phyloP scores from a whole-genome alignment of 495 filamentous ascomycete species.

The Podospora australis region DNA sequence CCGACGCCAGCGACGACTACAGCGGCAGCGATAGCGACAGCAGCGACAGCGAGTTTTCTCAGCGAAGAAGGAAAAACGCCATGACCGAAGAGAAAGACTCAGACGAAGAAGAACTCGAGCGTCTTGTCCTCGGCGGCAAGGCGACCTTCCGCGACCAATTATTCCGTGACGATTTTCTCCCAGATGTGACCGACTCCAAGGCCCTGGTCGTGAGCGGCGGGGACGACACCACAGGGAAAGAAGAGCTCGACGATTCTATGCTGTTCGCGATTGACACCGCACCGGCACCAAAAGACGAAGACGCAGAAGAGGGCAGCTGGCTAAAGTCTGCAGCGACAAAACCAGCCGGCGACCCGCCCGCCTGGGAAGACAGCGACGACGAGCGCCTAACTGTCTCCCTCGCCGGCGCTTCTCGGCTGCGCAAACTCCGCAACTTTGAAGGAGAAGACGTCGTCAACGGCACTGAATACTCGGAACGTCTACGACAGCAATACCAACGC shows the following conservation, averaged over 20 bases:
- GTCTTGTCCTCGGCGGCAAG: slow-evolving; percentile 77
- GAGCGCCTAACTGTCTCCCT: slow-evolving; percentile 80
- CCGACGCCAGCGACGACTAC: slow-evolving; percentile 10
- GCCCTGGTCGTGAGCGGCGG: slow-evolving; percentile 25
- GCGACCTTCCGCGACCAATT: slow-evolving; percentile 70
- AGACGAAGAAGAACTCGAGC: slow-evolving; percentile 76
- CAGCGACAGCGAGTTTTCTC: not conserved
- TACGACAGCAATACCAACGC: slow-evolving; percentile 75
- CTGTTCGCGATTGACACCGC: slow-evolving; percentile 42
- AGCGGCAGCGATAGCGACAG: slow-evolving; percentile 12
- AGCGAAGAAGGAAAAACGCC: not conserved
- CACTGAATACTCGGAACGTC: slow-evolving; percentile 70
- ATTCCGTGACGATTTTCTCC: slow-evolving; percentile 37
- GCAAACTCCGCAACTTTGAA: slow-evolving; percentile 75
- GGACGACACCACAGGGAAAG: slow-evolving; percentile 30
- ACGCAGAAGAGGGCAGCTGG: slow-evolving; percentile 29
- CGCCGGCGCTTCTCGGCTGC: slow-evolving; percentile 59
- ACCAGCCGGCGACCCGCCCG: slow-evolving; percentile 42
- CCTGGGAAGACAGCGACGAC: slow-evolving; percentile 96
- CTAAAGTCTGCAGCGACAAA: no score
- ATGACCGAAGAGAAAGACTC: slow-evolving; percentile 58
- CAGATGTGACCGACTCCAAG: slow-evolving; percentile 25
- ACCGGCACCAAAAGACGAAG: slow-evolving; percentile 1
- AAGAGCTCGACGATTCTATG: slow-evolving; percentile 58
- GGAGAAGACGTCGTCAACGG: slow-evolving; percentile 80